phyloP scores from a whole-genome alignment of 805 yeast species.

The Candida oleophila region DNA sequence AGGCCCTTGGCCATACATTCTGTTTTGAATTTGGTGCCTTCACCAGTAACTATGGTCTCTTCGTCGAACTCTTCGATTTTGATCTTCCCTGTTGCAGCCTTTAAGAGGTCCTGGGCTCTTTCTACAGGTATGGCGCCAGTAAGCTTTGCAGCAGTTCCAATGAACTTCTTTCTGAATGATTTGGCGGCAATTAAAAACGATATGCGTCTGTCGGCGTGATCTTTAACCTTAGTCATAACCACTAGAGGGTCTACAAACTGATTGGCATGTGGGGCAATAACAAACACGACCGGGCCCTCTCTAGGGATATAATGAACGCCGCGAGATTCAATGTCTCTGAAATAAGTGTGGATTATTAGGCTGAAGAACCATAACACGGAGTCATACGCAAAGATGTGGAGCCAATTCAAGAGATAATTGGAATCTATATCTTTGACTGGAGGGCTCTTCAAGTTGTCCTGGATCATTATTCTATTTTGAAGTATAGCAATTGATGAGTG shows the following conservation, averaged over 20 bases:
- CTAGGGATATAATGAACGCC: constrained; percentile 40
- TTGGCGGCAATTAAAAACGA: constrained; percentile 38
- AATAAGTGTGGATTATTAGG: constrained; percentile 37
- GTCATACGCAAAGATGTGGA: constrained; percentile 22
- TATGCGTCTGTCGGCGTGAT: constrained; percentile 28
- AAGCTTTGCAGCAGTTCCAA: constrained; percentile 32
- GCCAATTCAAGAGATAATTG: constrained; percentile 1
- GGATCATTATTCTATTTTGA: constrained; percentile 1
- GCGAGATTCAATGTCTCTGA: constrained; percentile 37
- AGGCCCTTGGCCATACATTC: constrained; percentile 36
- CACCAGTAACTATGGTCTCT: constrained; percentile 25
- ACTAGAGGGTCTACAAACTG: constrained; percentile 41
- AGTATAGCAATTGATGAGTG: too few relatives aligned
- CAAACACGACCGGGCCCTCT: constrained; percentile 37
- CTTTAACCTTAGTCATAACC: constrained; percentile 35
- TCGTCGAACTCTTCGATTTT: constrained; percentile 14
- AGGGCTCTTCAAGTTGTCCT: neutral
- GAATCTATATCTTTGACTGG: neutral
- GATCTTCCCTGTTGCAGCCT: constrained; percentile 29
- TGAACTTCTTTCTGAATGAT: constrained; percentile 28
- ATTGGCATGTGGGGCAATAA: constrained; percentile 44
- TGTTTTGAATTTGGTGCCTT: constrained; percentile 30
- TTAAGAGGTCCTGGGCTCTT: constrained; percentile 39
- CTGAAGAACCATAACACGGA: constrained; percentile 32
- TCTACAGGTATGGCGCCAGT: constrained; percentile 42